Percentiles rank a stretch among this genome's conserved stretches.
Conservation (phyloP, 495 filamentous ascomycete species). For the Hypoxylon intermedium region DNA sequence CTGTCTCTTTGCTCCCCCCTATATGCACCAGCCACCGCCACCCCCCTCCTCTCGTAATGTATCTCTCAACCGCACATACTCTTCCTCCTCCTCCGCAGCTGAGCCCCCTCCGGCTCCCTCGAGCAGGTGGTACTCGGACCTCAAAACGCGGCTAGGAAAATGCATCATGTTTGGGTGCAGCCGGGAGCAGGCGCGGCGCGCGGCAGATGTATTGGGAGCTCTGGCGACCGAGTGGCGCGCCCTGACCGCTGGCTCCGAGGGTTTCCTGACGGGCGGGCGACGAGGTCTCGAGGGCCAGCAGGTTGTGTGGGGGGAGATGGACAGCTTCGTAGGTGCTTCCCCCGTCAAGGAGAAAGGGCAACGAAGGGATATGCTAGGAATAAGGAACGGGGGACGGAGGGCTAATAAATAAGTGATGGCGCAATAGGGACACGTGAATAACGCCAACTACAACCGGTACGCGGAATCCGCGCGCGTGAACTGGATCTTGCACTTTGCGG, state of each 20-base stretch:
- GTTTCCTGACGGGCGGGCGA: constrained; percentile 73
- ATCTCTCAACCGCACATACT: not conserved
- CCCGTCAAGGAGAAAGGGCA: not conserved
- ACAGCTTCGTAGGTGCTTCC: constrained; percentile 54
- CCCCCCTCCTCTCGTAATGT: not conserved
- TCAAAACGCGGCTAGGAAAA: constrained; percentile 76
- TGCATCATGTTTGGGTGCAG: constrained; percentile 82
- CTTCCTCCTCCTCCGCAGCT: not conserved
- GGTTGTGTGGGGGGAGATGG: constrained; percentile 94
- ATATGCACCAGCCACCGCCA: not conserved
- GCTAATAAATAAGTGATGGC: constrained; percentile 10
- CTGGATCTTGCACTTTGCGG: constrained; percentile 80
- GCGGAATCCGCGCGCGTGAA: constrained; percentile 85
- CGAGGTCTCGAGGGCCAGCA: constrained; percentile 73
- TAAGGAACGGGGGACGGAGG: not conserved
- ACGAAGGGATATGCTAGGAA: constrained; percentile 30
- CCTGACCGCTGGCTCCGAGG: constrained; percentile 78
- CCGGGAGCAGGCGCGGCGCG: constrained; percentile 64
- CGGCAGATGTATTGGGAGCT: constrained; percentile 65
- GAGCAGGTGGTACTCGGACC: constrained; percentile 76
- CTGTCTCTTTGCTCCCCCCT: not conserved
- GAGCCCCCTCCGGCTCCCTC: constrained; percentile 33
- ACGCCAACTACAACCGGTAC: constrained; percentile 82
- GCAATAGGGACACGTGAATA: constrained; percentile 80
- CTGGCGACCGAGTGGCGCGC: constrained; percentile 79